These are phyloP conservation scores for Boletus patriciae DNA, from an alignment of 768 basidiomycete species.

Conservation along the genomic window DNA sequence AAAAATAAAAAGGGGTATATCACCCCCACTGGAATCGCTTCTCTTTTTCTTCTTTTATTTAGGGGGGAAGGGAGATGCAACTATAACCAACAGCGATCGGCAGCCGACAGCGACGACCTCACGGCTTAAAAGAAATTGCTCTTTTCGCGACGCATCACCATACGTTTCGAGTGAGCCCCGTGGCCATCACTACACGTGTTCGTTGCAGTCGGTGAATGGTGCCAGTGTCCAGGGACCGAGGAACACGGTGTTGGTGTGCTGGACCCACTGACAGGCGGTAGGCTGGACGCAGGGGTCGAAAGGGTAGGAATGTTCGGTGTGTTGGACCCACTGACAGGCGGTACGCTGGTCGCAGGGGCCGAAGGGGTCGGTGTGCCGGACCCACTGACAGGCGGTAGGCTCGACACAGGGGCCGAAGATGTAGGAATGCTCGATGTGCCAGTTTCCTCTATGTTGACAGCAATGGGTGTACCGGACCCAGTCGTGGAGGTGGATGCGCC, in stretches of 20 bases:
- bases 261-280: no score
- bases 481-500: background rate
- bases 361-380: no score
- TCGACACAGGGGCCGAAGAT: background rate
- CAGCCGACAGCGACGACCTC: background rate
- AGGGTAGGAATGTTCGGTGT: no score
- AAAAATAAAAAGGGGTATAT: background rate
- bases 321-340: no score
- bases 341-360: no score
- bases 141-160: background rate
- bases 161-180: background rate
- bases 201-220: no score
- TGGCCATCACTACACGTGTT: no score
- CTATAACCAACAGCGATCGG: background rate
- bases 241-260: no score
- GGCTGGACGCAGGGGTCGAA: background rate
- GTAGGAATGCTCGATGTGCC: no score
- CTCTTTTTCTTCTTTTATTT: background rate
- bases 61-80: background rate
- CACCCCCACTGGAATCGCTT: background rate
- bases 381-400: no score
- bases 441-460: no score
- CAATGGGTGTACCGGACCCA: no score
- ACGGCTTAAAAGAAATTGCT: background rate
- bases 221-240: background rate